A percentile compares a stretch with the other conserved stretches of the same genome.
Evolutionary conservation across 1,284 basidiomycete genomes (phyloP).

Genomic region (Volvariella volvacea): DNA sequence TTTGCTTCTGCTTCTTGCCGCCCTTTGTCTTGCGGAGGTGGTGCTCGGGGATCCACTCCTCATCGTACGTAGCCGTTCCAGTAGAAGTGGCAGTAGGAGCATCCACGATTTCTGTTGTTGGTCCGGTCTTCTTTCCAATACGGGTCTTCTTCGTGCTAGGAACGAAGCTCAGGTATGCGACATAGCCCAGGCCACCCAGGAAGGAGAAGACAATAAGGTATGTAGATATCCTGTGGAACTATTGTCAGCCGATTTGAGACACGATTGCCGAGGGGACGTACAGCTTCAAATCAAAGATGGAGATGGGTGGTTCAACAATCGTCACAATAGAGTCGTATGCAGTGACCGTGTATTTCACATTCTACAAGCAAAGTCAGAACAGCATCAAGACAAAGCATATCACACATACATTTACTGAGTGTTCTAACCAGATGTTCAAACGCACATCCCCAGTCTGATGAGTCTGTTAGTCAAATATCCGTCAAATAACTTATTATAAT

Average conservation of each 20-base stretch:
- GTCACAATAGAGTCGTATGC: slow-evolving; percentile 79
- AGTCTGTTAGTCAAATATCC: slow-evolving; percentile 5
- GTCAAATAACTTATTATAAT: not conserved
- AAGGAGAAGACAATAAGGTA: slow-evolving; percentile 69
- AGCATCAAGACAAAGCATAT: slow-evolving; percentile 5
- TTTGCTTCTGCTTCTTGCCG: slow-evolving; percentile 33
- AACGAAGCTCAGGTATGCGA: slow-evolving; percentile 61
- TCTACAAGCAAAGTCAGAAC: slow-evolving; percentile 25
- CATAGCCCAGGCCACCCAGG: slow-evolving; percentile 61
- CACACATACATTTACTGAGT: slow-evolving; percentile 52
- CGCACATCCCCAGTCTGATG: slow-evolving; percentile 70
- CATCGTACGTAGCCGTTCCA: slow-evolving; percentile 72
- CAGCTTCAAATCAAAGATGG: slow-evolving; percentile 79
- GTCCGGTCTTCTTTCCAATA: slow-evolving; percentile 28
- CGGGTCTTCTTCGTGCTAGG: slow-evolving; percentile 54
- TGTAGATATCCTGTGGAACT: slow-evolving; percentile 55
- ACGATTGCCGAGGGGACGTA: slow-evolving; percentile 27
- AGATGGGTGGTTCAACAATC: slow-evolving; percentile 76
- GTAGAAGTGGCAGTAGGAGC: slow-evolving; percentile 49
- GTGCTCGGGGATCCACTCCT: slow-evolving; percentile 90
- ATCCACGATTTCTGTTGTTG: slow-evolving; percentile 48
- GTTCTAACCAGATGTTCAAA: slow-evolving; percentile 75
- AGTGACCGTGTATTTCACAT: slow-evolving; percentile 50
- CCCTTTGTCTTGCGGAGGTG: slow-evolving; percentile 68
- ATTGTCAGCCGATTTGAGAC: slow-evolving; percentile 3